Evolutionary conservation across 352 stramenopile species (phyloP), one percentile per base, ranked within the genome.

Genomic region (Phytopythium montanum): DNA sequence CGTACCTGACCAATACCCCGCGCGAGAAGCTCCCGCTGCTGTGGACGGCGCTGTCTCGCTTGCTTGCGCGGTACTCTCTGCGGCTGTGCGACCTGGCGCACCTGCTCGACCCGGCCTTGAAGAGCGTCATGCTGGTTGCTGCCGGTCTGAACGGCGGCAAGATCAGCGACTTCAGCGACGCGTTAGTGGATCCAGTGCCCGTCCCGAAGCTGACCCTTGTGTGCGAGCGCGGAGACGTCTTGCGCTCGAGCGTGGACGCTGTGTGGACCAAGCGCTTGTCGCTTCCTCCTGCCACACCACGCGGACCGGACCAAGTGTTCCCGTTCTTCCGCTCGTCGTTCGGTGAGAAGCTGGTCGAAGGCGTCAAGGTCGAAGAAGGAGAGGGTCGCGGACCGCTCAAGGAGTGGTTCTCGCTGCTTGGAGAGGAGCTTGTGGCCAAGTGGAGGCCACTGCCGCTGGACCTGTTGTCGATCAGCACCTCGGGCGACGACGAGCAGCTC

Each of bases 341-440:
- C 38, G 79, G 83, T 13, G 82, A 90, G 59, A 92, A 90, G 36
- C 19, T 79, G 13, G 79, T 92, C 7, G 66, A 88, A 53, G 73
- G 71, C 7, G 52, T 75, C 16, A 65, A 52, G 16, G 80, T 92
- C 7, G 83, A 92, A 69, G 83, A 92, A 75, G 80, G 83, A 34
- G 82, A 92, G 74, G 82, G 82, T 12, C 85, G 79, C 55, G 82
- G 80, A 1, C 82, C 82, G 10, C 45, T 92, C 14, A 92, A 90
- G 49, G 83, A 92, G 63, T 92, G 83, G 83, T 82, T 88, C 56
- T 54, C 59, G 10, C 56, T 92, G 0, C 46, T 92, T 1, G 67
- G 69, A 14, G 46, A 18, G 2, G 65, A 78, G 6, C 53, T 90
- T 42, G 45, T 59, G 5, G 72, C 76, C 23, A 86, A 79, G 54